Evolutionary conservation across 192 early-diverging fungal species (phyloP).

Genomic region (Obelidium mucronatum): DNA sequence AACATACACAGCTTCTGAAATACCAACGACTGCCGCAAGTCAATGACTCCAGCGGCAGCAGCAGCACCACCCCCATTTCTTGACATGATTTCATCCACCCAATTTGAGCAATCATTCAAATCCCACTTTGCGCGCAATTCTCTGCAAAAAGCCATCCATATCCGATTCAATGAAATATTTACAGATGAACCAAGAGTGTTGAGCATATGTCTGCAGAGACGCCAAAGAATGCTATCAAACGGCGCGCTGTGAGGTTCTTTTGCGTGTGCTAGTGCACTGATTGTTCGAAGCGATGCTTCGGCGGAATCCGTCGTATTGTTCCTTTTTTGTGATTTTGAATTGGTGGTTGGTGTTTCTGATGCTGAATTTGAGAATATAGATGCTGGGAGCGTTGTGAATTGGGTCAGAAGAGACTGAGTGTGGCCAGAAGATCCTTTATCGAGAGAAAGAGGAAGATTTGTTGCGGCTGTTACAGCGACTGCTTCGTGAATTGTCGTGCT

Average conservation of each 20-base stretch:
- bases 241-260: background rate
- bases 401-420: no score
- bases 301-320: no score
- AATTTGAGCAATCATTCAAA: background rate
- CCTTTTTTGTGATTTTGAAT: background rate
- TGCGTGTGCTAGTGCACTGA: conserved; percentile 6
- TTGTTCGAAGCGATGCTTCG: conserved; percentile 18
- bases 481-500: conserved; percentile 10
- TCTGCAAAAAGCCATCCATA: conserved; percentile 8
- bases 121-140: conserved; percentile 15
- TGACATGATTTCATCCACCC: background rate
- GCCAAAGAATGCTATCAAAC: conserved; percentile 21
- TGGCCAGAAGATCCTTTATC: no score
- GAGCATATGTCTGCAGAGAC: conserved; percentile 9
- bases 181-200: background rate
- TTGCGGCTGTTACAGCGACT: background rate
- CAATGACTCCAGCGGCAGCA: no score
- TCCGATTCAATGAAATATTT: background rate
- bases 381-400: conserved; percentile 1
- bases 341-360: background rate
- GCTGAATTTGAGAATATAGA: conserved; percentile 1
- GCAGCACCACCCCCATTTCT: conserved; percentile 18
- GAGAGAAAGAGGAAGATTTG: background rate
- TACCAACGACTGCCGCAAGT: conserved; percentile 41
- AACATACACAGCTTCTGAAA: conserved; percentile 53